These are phyloP conservation scores for Jaapia argillacea DNA, from an alignment of 768 basidiomycete genomes.

Conservation along the genomic window DNA sequence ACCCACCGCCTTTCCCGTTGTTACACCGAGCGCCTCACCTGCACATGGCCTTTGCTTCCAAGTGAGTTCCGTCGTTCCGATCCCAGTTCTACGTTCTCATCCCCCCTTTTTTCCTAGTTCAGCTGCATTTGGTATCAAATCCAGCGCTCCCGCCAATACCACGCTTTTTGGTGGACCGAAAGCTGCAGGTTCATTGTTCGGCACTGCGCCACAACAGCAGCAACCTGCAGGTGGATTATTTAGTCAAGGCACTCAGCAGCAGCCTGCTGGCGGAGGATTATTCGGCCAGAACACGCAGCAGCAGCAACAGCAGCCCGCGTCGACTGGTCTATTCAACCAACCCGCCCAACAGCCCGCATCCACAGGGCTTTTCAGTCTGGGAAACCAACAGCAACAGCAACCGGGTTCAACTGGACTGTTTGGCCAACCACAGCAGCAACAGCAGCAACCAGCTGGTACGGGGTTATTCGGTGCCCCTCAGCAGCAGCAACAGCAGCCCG, in stretches of 20 bases:
- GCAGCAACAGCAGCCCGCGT: slow-evolving; percentile 13
- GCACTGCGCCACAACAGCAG: neutral
- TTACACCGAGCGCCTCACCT: too few species aligned
- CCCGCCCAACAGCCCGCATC: slow-evolving; percentile 22
- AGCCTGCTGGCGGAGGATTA: slow-evolving; percentile 5
- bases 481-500: slow-evolving; percentile 12
- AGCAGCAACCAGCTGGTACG: neutral
- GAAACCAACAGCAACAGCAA: slow-evolving; percentile 11
- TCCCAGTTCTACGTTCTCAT: neutral
- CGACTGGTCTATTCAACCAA: slow-evolving; percentile 21
- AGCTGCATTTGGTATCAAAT: slow-evolving; percentile 31
- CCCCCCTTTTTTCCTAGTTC: slow-evolving; percentile 3
- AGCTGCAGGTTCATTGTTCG: neutral
- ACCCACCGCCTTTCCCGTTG: too few species aligned
- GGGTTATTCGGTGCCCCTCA: slow-evolving; percentile 10
- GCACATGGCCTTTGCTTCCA: slow-evolving; percentile 1
- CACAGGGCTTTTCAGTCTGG: slow-evolving; percentile 27
- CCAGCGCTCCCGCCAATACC: slow-evolving; percentile 17
- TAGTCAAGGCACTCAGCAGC: slow-evolving; percentile 6
- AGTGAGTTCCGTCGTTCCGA: neutral
- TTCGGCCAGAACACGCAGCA: slow-evolving; percentile 24
- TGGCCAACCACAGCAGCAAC: slow-evolving; percentile 7
- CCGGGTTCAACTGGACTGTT: slow-evolving; percentile 8
- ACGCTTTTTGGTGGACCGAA: slow-evolving; percentile 2
- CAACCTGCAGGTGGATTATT: neutral